Percentiles rank a stretch among this genome's conserved stretches.
Evolutionary conservation across 73 alveolate genomes (phyloP).

Genomic region (Symbiodinium natans): DNA sequence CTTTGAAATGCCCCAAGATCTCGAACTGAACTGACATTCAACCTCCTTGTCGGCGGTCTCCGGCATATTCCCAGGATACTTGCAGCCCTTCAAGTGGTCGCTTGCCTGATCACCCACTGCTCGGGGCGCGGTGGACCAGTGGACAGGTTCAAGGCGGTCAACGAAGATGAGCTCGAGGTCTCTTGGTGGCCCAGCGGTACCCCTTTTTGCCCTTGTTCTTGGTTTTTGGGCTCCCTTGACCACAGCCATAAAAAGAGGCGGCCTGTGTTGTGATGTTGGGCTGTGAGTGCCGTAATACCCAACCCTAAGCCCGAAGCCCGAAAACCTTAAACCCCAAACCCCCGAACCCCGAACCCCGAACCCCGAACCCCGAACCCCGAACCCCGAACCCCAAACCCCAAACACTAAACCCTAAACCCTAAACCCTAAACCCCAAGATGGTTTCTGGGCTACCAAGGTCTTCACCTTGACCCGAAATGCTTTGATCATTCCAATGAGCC

Average conservation of each 20-base stretch:
- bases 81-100: neutral
- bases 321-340: neutral
- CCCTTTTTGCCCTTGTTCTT: neutral
- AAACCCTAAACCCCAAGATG: neutral
- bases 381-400: too few species aligned
- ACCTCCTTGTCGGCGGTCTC: too few species aligned
- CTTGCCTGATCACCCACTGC: neutral
- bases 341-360: neutral
- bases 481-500: conserved; percentile 58
- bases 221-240: too few species aligned
- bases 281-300: neutral
- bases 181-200: neutral
- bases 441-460: neutral
- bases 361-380: too few species aligned
- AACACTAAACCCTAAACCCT: neutral
- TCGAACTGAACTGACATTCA: too few species aligned
- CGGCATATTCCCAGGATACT: too few species aligned
- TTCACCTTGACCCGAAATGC: conserved; percentile 75
- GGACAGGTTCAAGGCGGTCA: neutral
- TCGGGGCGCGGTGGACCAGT: conserved; percentile 23
- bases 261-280: too few species aligned
- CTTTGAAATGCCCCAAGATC: too few species aligned
- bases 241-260: too few species aligned
- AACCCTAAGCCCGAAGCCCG: too few species aligned
- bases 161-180: conserved; percentile 10